These are phyloP conservation scores for Pseudognaphalium luteoalbum DNA, from an alignment of 129 eudicot genomes.

Conservation along the genomic window DNA sequence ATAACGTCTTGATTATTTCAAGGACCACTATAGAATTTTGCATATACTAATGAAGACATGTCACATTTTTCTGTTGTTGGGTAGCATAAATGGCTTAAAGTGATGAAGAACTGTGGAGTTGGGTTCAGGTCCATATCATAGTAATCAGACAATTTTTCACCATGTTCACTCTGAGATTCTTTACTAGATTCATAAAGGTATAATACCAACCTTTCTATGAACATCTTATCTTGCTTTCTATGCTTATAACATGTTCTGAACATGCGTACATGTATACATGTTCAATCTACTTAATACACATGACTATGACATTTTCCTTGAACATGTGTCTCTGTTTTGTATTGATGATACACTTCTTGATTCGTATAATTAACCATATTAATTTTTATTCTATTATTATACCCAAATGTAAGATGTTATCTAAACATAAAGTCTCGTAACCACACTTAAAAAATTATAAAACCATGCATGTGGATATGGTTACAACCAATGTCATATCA, in stretches of 20 bases:
- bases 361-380: no score
- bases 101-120: constrained; percentile 32
- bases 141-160: constrained; percentile 38
- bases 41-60: constrained; percentile 32
- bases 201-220: constrained; percentile 26
- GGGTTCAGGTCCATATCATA: constrained; percentile 44
- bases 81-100: constrained; percentile 41
- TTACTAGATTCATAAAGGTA: constrained; percentile 33
- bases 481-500: constrained; percentile 56
- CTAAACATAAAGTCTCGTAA: constrained; percentile 36
- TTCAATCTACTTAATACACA: constrained; percentile 7
- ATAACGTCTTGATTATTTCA: constrained; percentile 27
- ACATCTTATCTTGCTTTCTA: constrained; percentile 4
- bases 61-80: constrained; percentile 35
- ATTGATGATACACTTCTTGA: background rate
- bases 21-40: constrained; percentile 24
- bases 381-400: background rate
- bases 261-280: constrained; percentile 22
- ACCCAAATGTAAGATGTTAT: constrained; percentile 26
- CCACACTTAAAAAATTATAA: constrained; percentile 33
- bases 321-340: background rate
- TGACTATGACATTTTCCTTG: background rate
- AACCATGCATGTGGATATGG: constrained; percentile 73
- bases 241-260: constrained; percentile 10
- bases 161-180: constrained; percentile 34